Evolutionary conservation across 257 asterid species (phyloP).

Genomic region (Solanum rostratum): DNA sequence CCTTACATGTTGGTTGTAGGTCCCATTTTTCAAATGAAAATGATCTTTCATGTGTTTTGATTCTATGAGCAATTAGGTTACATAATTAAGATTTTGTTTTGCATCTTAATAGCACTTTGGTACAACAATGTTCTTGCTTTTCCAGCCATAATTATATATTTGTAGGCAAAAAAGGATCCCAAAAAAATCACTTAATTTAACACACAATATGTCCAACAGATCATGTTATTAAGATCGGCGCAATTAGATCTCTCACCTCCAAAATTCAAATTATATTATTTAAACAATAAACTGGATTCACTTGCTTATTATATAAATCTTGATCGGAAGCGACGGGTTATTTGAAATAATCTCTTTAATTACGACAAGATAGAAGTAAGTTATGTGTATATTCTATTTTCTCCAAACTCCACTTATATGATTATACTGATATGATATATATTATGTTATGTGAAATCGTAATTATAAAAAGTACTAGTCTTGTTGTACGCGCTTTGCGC

Average conservation of each 20-base stretch:
- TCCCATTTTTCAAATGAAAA: conserved; percentile 15
- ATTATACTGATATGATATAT: no score
- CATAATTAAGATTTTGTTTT: conserved; percentile 13
- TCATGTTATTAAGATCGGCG: background rate
- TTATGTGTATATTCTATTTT: no score
- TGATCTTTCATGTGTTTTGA: conserved; percentile 41
- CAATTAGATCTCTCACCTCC: conserved; percentile 2
- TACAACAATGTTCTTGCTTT: conserved; percentile 11
- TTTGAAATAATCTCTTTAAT: no score
- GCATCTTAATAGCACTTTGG: conserved; percentile 2
- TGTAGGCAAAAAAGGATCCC: background rate
- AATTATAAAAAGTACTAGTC: no score
- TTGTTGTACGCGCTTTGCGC: no score
- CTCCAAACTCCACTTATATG: no score
- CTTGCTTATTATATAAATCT: background rate
- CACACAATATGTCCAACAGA: conserved; percentile 8
- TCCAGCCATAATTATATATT: conserved; percentile 6
- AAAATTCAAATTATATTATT: background rate
- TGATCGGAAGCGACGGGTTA: no score
- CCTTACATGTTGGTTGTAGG: conserved; percentile 21
- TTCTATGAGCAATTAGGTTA: conserved; percentile 13
- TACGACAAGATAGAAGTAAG: no score
- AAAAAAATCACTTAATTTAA: background rate
- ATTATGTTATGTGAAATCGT: no score
- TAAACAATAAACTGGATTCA: background rate